Evolutionary conservation across 208 protist species (phyloP).

Genomic region (Baffinella frigidus): DNA sequence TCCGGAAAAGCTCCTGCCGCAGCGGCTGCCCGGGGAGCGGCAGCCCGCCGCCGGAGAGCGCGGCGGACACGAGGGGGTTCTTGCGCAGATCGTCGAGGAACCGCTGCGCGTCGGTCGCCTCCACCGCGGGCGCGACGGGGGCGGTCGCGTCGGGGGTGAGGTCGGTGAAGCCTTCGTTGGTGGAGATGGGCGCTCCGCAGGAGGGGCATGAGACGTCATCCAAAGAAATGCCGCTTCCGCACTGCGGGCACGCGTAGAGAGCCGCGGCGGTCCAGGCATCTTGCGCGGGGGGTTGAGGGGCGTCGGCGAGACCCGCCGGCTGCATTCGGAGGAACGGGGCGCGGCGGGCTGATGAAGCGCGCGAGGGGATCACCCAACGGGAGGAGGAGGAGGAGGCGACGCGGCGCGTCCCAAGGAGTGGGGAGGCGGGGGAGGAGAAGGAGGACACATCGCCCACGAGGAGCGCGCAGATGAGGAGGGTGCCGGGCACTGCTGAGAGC

Average conservation of each 20-base stretch:
- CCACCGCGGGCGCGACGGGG: not conserved
- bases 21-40: not conserved
- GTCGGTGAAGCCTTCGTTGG: not conserved
- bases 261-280: too few relatives aligned
- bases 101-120: not conserved
- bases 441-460: too few relatives aligned
- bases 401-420: too few relatives aligned
- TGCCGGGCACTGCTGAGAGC: too few relatives aligned
- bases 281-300: too few relatives aligned
- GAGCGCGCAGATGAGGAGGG: too few relatives aligned
- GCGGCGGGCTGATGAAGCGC: too few relatives aligned
- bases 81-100: not conserved
- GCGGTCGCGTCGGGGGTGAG: conserved; percentile 43
- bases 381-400: too few relatives aligned
- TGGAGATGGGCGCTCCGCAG: not conserved
- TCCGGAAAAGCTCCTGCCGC: conserved; percentile 36
- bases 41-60: not conserved
- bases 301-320: too few relatives aligned
- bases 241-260: conserved; percentile 8
- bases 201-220: not conserved
- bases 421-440: too few relatives aligned
- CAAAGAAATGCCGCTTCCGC: not conserved
- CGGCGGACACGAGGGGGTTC: not conserved
- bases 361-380: too few relatives aligned
- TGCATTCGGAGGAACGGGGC: too few relatives aligned